Percentiles rank a stretch among this genome's conserved stretches.
These are phyloP conservation scores for Metschnikowia picachoensis DNA, from an alignment of 805 yeast genomes.

Conservation along the genomic window DNA sequence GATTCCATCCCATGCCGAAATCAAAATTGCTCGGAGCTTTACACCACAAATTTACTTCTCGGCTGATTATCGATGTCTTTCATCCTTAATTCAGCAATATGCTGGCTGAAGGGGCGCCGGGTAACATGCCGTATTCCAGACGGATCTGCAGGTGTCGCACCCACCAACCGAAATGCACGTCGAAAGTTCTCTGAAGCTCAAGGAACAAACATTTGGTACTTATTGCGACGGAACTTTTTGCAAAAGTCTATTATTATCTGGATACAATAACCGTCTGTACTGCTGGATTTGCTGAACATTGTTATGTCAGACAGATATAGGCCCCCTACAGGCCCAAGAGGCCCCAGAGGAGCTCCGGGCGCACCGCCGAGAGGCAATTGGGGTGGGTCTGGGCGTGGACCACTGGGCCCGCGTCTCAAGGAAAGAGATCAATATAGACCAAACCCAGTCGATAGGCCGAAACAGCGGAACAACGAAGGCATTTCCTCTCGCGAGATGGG, in stretches of 20 bases:
- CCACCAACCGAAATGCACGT: conserved; percentile 6
- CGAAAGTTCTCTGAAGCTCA: conserved; percentile 5
- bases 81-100: background rate
- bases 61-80: too few species aligned
- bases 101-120: conserved; percentile 7
- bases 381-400: conserved; percentile 11
- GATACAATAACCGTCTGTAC: background rate
- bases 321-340: conserved; percentile 21
- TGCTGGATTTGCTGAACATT: background rate
- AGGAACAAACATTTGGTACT: background rate
- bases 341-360: conserved; percentile 14
- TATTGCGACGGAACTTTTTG: too few species aligned
- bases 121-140: conserved; percentile 3
- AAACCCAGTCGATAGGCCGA: conserved; percentile 2
- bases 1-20: too few species aligned
- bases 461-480: background rate
- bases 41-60: too few species aligned
- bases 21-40: too few species aligned
- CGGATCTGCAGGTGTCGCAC: conserved; percentile 12
- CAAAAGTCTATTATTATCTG: background rate
- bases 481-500: conserved; percentile 3
- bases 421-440: conserved; percentile 19
- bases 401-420: conserved; percentile 8
- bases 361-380: conserved; percentile 8
- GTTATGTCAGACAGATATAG: conserved; percentile 20